Evolutionary conservation across 179 eudicot species (phyloP).

Genomic region (Silene noctiflora): DNA sequence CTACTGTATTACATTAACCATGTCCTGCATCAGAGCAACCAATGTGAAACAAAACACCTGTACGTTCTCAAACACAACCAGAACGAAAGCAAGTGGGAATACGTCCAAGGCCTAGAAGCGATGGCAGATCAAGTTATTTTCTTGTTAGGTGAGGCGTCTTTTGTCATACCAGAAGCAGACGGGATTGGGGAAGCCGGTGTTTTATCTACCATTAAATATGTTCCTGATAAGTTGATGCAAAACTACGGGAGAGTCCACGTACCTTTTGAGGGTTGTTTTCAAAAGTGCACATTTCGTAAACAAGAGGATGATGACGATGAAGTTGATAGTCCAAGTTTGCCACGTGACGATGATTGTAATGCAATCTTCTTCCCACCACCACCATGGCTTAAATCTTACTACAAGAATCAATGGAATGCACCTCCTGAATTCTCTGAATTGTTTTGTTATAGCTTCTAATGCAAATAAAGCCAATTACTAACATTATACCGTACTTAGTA

Average conservation of each 20-base stretch:
- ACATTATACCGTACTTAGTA: too few species aligned
- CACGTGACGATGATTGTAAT: background rate
- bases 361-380: background rate
- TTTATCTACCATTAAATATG: background rate
- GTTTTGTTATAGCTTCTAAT: too few species aligned
- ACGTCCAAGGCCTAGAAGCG: background rate
- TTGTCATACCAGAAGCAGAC: background rate
- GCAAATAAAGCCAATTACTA: too few species aligned
- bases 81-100: background rate
- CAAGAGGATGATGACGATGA: background rate
- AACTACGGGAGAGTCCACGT: background rate
- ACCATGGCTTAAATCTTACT: background rate
- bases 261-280: background rate
- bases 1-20: background rate
- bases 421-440: background rate
- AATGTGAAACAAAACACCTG: background rate
- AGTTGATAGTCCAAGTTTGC: background rate
- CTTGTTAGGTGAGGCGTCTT: background rate
- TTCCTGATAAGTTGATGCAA: background rate
- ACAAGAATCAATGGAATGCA: background rate
- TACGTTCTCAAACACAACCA: background rate
- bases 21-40: background rate
- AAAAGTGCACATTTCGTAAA: background rate
- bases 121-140: slow-evolving; percentile 1
- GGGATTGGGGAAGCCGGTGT: background rate